These are phyloP conservation scores for Kickxella alabastrina DNA, from an alignment of 192 early-diverging fungal genomes.

Conservation along the genomic window DNA sequence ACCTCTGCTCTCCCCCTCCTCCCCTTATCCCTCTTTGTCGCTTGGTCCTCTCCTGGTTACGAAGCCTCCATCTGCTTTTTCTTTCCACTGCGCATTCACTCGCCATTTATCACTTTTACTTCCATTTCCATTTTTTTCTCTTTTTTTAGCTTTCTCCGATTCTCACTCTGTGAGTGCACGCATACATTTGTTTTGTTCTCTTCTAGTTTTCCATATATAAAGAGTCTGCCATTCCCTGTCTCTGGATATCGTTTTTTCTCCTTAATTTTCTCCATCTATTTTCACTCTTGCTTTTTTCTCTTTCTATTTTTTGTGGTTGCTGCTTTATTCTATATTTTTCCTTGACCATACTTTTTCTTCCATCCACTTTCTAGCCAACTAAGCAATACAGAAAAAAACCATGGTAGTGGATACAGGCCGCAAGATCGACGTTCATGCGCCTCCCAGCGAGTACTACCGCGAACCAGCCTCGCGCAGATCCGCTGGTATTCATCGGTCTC, in stretches of 20 bases:
- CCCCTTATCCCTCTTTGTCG: too few relatives aligned
- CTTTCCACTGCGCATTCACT: neutral
- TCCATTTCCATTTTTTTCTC: too few relatives aligned
- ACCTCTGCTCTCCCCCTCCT: too few relatives aligned
- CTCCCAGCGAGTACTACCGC: slow-evolving; percentile 44
- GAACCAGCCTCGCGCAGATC: slow-evolving; percentile 10
- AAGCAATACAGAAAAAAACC: neutral
- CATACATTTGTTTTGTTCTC: too few relatives aligned
- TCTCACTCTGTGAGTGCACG: too few relatives aligned
- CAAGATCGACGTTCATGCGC: slow-evolving; percentile 25
- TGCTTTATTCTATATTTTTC: neutral
- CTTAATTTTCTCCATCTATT: neutral
- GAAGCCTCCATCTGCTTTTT: too few relatives aligned
- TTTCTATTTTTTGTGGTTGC: neutral
- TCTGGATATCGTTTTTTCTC: too few relatives aligned
- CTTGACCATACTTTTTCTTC: neutral
- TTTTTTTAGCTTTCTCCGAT: too few relatives aligned
- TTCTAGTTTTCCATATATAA: too few relatives aligned
- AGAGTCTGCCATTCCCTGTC: too few relatives aligned
- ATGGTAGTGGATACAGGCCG: slow-evolving; percentile 10
- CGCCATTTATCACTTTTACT: neutral
- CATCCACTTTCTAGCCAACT: neutral
- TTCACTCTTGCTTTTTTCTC: neutral
- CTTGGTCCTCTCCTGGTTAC: too few relatives aligned
- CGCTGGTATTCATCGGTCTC: slow-evolving; percentile 24